These are phyloP conservation scores for Diaporthe amygdali DNA, from an alignment of 2,329 filamentous ascomycete species.

Conservation along the genomic window DNA sequence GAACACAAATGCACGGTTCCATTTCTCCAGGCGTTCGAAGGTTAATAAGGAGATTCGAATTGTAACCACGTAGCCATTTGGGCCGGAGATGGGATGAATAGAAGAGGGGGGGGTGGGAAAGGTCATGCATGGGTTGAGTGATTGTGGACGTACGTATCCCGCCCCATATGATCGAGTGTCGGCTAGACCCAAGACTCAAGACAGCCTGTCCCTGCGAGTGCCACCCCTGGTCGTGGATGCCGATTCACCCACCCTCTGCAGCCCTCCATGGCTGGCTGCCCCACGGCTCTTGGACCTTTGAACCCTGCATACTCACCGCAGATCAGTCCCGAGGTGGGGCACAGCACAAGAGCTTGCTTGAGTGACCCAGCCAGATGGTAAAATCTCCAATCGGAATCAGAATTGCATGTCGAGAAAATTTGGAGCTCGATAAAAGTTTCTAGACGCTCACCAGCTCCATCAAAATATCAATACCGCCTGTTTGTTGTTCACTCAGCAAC, in stretches of 20 bases:
- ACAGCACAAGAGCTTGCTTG: neutral
- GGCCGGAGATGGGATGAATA: neutral
- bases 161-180: neutral
- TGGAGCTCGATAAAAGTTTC: constrained; percentile 11
- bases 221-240: neutral
- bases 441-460: neutral
- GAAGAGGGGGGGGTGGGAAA: neutral
- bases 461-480: neutral
- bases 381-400: constrained; percentile 12
- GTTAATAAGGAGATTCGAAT: neutral
- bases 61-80: constrained; percentile 10
- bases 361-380: neutral
- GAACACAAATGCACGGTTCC: neutral
- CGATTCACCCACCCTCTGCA: neutral
- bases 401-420: constrained; percentile 3
- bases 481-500: neutral
- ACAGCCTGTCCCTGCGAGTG: constrained; percentile 2
- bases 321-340: constrained; percentile 7
- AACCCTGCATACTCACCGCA: constrained; percentile 9
- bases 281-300: neutral
- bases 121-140: neutral
- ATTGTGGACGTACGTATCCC: neutral
- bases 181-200: neutral
- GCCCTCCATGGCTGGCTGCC: neutral
- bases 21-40: neutral